Conservation (phyloP, 306 rosid genomes). For the Amphicarpaea edgeworthii region DNA sequence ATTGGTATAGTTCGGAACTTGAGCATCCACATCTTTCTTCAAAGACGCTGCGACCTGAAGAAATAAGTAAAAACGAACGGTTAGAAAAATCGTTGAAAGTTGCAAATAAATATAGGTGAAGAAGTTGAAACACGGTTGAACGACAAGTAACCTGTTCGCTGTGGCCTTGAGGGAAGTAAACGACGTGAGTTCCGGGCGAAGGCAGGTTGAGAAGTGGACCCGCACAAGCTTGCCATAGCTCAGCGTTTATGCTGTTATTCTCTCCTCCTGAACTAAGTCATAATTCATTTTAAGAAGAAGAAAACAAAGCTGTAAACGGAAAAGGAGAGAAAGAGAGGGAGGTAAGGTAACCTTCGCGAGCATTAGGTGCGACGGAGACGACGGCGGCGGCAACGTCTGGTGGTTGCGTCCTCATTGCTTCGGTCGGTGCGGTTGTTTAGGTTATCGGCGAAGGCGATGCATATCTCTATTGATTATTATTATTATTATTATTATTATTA, state of each 20-base stretch:
- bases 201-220: slow-evolving; percentile 82
- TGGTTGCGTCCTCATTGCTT: slow-evolving; percentile 59
- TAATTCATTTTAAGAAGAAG: not conserved
- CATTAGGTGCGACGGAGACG: slow-evolving; percentile 37
- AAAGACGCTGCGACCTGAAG: slow-evolving; percentile 81
- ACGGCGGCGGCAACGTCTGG: slow-evolving; percentile 51
- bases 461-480: not conserved
- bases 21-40: slow-evolving; percentile 71
- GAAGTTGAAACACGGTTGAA: not conserved
- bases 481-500: no score
- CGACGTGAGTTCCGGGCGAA: slow-evolving; percentile 75
- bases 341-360: slow-evolving; percentile 61
- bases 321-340: not conserved
- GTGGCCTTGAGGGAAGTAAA: slow-evolving; percentile 85
- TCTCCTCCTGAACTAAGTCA: slow-evolving; percentile 46
- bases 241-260: slow-evolving; percentile 72
- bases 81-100: not conserved
- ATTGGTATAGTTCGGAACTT: slow-evolving; percentile 82
- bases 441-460: not conserved
- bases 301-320: not conserved
- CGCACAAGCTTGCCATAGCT: slow-evolving; percentile 89
- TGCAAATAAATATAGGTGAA: not conserved
- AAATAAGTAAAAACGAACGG: slow-evolving; percentile 4
- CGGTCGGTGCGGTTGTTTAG: not conserved
- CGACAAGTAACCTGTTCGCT: slow-evolving; percentile 60